These are phyloP conservation scores for Penicillium griseofulvum DNA, from an alignment of 2,329 filamentous ascomycete species.

Conservation along the genomic window DNA sequence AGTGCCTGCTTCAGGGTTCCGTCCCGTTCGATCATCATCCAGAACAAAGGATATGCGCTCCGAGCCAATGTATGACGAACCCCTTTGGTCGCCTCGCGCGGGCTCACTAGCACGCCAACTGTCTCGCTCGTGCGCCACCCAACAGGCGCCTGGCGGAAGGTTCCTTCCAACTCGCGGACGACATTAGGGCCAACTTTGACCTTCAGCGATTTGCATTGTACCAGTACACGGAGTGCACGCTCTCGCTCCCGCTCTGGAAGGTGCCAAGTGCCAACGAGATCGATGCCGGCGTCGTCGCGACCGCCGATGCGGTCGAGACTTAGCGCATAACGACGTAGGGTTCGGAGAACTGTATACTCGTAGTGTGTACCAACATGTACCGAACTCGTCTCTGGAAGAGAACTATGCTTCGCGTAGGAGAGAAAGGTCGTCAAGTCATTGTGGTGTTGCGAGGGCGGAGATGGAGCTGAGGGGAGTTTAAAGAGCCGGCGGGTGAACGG, in stretches of 20 bases:
- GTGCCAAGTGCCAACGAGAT: constrained; percentile 48
- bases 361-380: constrained; percentile 48
- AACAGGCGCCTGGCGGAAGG: constrained; percentile 68
- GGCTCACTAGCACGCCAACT: constrained; percentile 69
- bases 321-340: constrained; percentile 42
- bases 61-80: constrained; percentile 68
- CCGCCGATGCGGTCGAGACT: constrained; percentile 45
- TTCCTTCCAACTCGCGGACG: constrained; percentile 57
- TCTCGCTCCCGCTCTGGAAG: constrained; percentile 34
- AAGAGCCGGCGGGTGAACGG: constrained; percentile 37
- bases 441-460: constrained; percentile 36
- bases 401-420: constrained; percentile 38
- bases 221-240: constrained; percentile 41
- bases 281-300: constrained; percentile 47
- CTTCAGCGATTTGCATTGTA: constrained; percentile 48
- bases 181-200: constrained; percentile 45
- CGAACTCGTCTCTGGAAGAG: constrained; percentile 38
- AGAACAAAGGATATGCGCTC: constrained; percentile 70
- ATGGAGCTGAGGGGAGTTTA: constrained; percentile 35
- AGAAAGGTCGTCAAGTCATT: constrained; percentile 42
- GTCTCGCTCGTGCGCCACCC: constrained; percentile 67
- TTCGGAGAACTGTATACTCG: constrained; percentile 45
- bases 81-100: constrained; percentile 71
- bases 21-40: constrained; percentile 44
- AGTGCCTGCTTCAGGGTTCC: constrained; percentile 42